Base-by-base conservation (phyloP, 2,329 filamentous ascomycete genomes). In the Phaeophleospora eucalypticola region DNA sequence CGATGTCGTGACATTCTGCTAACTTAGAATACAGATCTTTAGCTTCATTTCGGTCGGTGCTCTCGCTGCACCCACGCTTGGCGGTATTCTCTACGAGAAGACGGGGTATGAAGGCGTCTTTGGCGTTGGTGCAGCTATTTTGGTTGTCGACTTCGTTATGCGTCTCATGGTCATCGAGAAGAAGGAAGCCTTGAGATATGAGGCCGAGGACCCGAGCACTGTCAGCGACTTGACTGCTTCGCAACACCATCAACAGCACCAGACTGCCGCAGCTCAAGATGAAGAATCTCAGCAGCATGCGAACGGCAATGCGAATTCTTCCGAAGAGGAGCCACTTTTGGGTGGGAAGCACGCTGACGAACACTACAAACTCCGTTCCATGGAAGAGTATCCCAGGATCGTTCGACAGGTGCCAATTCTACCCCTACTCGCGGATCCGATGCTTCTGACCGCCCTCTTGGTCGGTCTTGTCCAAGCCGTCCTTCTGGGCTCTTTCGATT, bases 111-210 rank as follows among this genome's bases (percentile, higher is more conserved):
- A 64, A 10, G 80, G 79, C 0, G 80, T 84, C 0, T 83, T 83
- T 59, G 74, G 72, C 0, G 65, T 83, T 18, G 76, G 73, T 0
- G 71, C 80, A 39, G 74, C 68, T 0, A 62, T 84, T 7, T 60
- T 85, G 1, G 71, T 58, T 0, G 49, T 84, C 14, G 82, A 85
- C 60, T 77, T 84, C 48, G 45, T 78, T 17, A 76, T 84, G 72
- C 75, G 82, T 10, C 56, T 81, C 0, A 60, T 80, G 4, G 71
- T 85, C 43, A 72, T 85, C n/a, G 82, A 85, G 63, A 82, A 81
- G 64, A 81, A 79, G 58, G 71, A 73, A 1, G 79, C 80, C 0
- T 63, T 62, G 7, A 69, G 67, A 49, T 79, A 77, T 43, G 60
- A 66, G 36, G 49, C 52, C 1, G 43, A 57, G 12, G 62, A 66